These are phyloP conservation scores for Pseudogymnoascus sp. DNA, from an alignment of 2,329 filamentous ascomycete species.

Conservation along the genomic window DNA sequence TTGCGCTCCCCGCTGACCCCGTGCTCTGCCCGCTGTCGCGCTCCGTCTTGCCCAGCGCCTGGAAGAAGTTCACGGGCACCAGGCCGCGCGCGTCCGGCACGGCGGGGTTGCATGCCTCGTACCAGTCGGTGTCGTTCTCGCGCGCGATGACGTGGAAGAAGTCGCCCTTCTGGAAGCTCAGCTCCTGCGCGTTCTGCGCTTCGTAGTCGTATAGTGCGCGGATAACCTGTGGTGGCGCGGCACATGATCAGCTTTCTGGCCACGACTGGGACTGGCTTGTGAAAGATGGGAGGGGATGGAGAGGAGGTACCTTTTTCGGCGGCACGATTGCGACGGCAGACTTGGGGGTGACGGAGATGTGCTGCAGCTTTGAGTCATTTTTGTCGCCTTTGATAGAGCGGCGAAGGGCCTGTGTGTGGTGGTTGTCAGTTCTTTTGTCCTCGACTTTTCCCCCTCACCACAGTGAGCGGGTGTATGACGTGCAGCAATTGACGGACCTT, in stretches of 20 bases:
- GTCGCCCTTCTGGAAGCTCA: slow-evolving; percentile 89
- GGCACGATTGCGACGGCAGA: slow-evolving; percentile 62
- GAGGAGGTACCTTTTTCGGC: slow-evolving; percentile 56
- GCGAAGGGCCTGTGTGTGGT: slow-evolving; percentile 44
- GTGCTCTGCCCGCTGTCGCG: slow-evolving; percentile 74
- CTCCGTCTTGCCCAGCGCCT: slow-evolving; percentile 84
- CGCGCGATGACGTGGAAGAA: slow-evolving; percentile 97
- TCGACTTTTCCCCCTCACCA: not conserved
- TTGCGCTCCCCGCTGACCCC: slow-evolving; percentile 41
- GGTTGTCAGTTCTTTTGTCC: not conserved
- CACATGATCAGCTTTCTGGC: not conserved
- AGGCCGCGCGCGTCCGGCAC: slow-evolving; percentile 80
- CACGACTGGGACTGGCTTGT: not conserved
- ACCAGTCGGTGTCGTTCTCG: slow-evolving; percentile 93
- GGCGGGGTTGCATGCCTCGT: slow-evolving; percentile 93
- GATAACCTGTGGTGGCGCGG: slow-evolving; percentile 62
- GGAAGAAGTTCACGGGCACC: slow-evolving; percentile 90
- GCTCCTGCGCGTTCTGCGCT: slow-evolving; percentile 65
- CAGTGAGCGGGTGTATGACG: not conserved
- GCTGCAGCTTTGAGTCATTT: slow-evolving; percentile 48
- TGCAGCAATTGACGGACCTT: not conserved
- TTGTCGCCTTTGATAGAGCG: slow-evolving; percentile 65
- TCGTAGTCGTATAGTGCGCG: slow-evolving; percentile 92
- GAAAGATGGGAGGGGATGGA: not conserved
- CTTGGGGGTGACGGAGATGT: slow-evolving; percentile 61